A percentile compares a stretch with the other conserved stretches of the same genome.
Conservation (phyloP, 176 grass and related monocot species). For the Alopecurus myosuroides region DNA sequence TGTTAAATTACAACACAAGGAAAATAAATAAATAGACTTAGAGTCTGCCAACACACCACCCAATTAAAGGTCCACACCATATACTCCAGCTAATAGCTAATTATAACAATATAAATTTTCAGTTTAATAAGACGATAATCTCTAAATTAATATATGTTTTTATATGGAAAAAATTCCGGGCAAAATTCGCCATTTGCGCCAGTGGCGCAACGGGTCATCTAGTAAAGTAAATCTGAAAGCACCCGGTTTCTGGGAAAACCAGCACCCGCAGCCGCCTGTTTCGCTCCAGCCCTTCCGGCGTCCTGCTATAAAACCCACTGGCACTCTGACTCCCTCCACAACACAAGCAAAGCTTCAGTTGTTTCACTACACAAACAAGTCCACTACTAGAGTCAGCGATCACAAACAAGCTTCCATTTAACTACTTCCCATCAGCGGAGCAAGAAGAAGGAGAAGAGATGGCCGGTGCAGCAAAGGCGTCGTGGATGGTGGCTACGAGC, state of each 20-base stretch:
- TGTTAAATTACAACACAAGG: too few species aligned
- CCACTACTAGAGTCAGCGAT: background rate
- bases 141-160: too few species aligned
- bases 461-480: conserved; percentile 28
- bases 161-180: too few species aligned
- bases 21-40: too few species aligned
- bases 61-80: too few species aligned
- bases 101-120: too few species aligned
- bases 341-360: background rate
- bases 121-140: too few species aligned
- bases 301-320: background rate
- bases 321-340: background rate
- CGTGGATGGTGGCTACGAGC: conserved; percentile 54
- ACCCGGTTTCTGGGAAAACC: background rate
- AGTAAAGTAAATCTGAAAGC: background rate
- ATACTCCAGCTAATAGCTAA: too few species aligned
- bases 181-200: too few species aligned
- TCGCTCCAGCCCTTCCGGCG: background rate
- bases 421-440: background rate
- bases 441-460: background rate
- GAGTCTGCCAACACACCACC: too few species aligned
- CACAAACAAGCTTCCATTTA: background rate
- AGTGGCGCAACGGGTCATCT: too few species aligned
- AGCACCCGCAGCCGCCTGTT: background rate
- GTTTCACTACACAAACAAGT: background rate